Evolutionary conservation across 148 eudicot genomes (phyloP).

Genomic region (Chenopodium album): DNA sequence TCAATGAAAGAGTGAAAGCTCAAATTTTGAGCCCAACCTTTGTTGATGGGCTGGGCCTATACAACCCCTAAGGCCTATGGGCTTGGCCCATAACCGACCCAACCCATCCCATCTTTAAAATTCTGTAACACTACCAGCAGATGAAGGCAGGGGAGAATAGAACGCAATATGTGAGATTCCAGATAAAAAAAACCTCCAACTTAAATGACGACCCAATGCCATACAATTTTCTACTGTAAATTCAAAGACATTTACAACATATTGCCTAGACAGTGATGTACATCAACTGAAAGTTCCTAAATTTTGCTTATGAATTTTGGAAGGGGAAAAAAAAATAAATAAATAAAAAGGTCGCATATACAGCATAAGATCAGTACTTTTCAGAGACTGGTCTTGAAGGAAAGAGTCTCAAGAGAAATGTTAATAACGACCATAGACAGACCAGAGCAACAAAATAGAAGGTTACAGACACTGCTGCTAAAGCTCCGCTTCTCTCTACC

Average conservation of each 20-base stretch:
- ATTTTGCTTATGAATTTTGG: background rate
- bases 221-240: background rate
- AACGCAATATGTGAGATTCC: too few species aligned
- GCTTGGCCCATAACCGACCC: too few species aligned
- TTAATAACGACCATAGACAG: conserved; percentile 84
- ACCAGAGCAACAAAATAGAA: conserved; percentile 60
- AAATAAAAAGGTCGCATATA: conserved; percentile 6
- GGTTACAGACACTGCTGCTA: conserved; percentile 57
- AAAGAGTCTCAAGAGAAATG: conserved; percentile 77
- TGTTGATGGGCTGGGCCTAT: too few species aligned
- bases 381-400: conserved; percentile 76
- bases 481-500: conserved; percentile 47
- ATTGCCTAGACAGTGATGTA: background rate
- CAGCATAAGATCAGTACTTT: conserved; percentile 45
- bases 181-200: background rate
- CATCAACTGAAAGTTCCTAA: conserved; percentile 13
- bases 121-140: background rate
- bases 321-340: background rate
- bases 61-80: too few species aligned
- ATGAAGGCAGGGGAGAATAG: background rate
- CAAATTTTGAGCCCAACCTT: too few species aligned
- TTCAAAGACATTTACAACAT: background rate
- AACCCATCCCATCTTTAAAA: too few species aligned
- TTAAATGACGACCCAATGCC: background rate
- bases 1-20: too few species aligned